phyloP scores from a whole-genome alignment of 495 filamentous ascomycete species.

The Xylaria venustula region DNA sequence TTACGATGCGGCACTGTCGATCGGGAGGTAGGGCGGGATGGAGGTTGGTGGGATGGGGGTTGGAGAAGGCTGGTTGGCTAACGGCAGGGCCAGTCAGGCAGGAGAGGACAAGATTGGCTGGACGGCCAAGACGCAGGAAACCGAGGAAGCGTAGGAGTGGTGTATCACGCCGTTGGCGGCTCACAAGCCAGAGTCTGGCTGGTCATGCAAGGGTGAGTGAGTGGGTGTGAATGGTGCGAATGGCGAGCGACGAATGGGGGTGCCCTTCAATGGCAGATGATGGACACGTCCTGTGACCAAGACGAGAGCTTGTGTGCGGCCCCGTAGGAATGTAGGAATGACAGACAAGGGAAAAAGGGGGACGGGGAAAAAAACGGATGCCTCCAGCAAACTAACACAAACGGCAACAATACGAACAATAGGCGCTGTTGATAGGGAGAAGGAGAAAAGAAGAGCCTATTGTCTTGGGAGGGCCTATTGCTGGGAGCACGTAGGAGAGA shows the following conservation, averaged over 20 bases:
- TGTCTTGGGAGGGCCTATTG: not conserved
- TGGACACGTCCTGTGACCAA: not conserved
- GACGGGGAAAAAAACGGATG: not conserved
- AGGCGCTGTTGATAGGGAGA: too few relatives aligned
- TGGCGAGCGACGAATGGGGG: not conserved
- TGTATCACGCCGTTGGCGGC: constrained; percentile 14
- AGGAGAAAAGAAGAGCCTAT: too few relatives aligned
- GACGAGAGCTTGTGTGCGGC: too few relatives aligned
- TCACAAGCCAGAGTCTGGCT: constrained; percentile 12
- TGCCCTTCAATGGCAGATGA: not conserved
- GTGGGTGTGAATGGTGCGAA: not conserved
- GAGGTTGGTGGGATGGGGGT: constrained; percentile 12
- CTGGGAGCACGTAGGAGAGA: not conserved
- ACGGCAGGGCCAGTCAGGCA: constrained; percentile 24
- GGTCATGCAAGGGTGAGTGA: constrained; percentile 9
- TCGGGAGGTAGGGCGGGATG: constrained; percentile 7
- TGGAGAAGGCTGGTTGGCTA: constrained; percentile 30
- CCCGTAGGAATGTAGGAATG: too few relatives aligned
- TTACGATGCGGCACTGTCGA: constrained; percentile 9
- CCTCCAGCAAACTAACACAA: not conserved
- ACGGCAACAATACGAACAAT: not conserved
- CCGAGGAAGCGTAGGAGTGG: constrained; percentile 15
- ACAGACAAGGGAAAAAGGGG: too few relatives aligned
- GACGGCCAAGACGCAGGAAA: constrained; percentile 33
- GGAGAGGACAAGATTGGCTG: constrained; percentile 24